Evolutionary conservation across 345 rosid genomes (phyloP).

Genomic region (rapeseed (Brassica napus)): DNA sequence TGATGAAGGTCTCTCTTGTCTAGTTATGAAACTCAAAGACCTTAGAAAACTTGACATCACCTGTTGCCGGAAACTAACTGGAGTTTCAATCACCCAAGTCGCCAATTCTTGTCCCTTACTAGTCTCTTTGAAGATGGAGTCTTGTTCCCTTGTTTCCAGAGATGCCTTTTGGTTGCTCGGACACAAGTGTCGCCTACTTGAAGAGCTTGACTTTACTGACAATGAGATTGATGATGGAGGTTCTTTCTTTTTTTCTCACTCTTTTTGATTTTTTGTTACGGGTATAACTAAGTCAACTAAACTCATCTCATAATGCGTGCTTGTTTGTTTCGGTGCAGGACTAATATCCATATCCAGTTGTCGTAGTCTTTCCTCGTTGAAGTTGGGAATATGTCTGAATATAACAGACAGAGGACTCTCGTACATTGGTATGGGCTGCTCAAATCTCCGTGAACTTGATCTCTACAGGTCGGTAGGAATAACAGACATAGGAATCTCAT

Average conservation of each 20-base stretch:
- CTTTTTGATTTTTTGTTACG: neutral
- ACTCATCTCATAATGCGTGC: constrained; percentile 1
- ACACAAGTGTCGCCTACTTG: constrained; percentile 44
- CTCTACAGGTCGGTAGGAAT: constrained; percentile 45
- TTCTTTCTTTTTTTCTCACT: constrained; percentile 17
- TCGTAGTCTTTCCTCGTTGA: constrained; percentile 39
- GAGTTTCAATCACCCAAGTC: constrained; percentile 41
- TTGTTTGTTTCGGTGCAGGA: constrained; percentile 37
- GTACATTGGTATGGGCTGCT: constrained; percentile 41
- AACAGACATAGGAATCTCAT: constrained; percentile 43
- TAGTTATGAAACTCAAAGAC: constrained; percentile 41
- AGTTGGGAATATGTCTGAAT: constrained; percentile 50
- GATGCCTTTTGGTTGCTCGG: constrained; percentile 53
- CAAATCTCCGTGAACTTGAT: constrained; percentile 51
- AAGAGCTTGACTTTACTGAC: constrained; percentile 52
- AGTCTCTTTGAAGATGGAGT: constrained; percentile 52
- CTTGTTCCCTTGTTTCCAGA: constrained; percentile 49
- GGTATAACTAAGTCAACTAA: neutral
- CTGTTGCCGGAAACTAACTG: constrained; percentile 51
- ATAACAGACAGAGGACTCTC: constrained; percentile 46
- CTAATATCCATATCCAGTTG: constrained; percentile 49
- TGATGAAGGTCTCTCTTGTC: constrained; percentile 47
- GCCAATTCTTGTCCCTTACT: constrained; percentile 46
- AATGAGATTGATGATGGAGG: constrained; percentile 49
- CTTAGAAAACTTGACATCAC: constrained; percentile 50